Evolutionary conservation across 805 yeast genomes (phyloP), one percentile per base, ranked within the genome.

Genomic region (Candida pseudoglaebosa): DNA sequence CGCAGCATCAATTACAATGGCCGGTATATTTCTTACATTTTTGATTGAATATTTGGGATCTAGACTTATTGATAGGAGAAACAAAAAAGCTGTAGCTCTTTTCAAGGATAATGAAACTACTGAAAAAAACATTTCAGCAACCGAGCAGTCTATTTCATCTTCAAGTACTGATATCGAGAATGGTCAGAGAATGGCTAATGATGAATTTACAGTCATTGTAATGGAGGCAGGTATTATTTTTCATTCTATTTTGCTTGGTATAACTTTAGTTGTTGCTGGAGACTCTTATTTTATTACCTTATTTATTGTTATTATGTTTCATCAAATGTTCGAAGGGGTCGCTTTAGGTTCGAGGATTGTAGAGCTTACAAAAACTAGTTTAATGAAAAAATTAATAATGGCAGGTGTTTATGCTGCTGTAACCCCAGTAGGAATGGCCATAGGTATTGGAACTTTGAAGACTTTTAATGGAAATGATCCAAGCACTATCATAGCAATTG

Each of bases 391-490:
- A 41, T 16, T 45, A 15, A 4, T 47, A 14, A 54, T 59, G 58
- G 61, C 56, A 9, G 28, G 36, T 1, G 39, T 37, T 4, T 59
- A 45, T 41, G 47, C 57, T 2, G 13, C 55, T 8, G 50, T 53
- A 28, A 58, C 63, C 5, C 62, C 65, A 10, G 38, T 59, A 24
- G 59, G 61, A 20, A 59, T 58, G 59, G 63, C 61, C 7, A 59
- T 59, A 19, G 65, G 65, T 19, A 52, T 53, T 32, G 65, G 62
- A 7, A 53, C 48, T 2, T 40, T 57, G 39, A 36, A 51, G 4
- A 39, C 42, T n/a, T 61, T 55, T 42, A 54, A 55, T 35, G 62
- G 62, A 9, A 56, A 58, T 36, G 56, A 57, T 24, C 54, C 54
- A 7, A 37, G 45, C 22, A 57, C 66, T 5, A 41, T 57, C n/a